Evolutionary conservation across 352 stramenopile genomes (phyloP).

Genomic region (Phytophthora cryptogea): DNA sequence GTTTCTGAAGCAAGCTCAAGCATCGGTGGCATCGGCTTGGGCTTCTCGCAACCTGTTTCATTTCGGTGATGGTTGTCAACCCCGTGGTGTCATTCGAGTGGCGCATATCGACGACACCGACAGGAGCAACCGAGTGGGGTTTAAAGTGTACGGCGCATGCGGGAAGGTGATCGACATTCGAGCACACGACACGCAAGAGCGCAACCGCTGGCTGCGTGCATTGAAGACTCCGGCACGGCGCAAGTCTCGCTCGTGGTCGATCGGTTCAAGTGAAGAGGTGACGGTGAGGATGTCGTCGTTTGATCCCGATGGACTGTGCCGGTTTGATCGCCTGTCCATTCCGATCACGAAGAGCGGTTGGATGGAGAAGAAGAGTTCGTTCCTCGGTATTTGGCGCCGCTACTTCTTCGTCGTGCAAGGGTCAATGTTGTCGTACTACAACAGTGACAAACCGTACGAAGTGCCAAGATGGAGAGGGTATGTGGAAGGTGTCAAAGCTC

Average conservation of each 20-base stretch:
- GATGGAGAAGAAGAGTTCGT: conserved; percentile 67
- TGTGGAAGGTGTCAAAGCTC: conserved; percentile 48
- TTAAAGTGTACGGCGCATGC: conserved; percentile 73
- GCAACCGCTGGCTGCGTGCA: conserved; percentile 68
- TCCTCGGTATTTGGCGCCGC: conserved; percentile 60
- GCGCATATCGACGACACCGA: conserved; percentile 72
- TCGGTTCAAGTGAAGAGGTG: conserved; percentile 51
- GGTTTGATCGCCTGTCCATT: conserved; percentile 66
- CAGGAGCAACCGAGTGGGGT: conserved; percentile 52
- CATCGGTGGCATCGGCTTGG: conserved; percentile 28
- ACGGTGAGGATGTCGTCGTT: conserved; percentile 63
- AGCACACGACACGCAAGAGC: conserved; percentile 58
- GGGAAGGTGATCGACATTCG: conserved; percentile 75
- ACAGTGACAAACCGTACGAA: conserved; percentile 75
- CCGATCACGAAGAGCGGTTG: conserved; percentile 63
- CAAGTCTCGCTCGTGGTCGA: conserved; percentile 70
- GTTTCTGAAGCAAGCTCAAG: conserved; percentile 63
- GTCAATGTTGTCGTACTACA: conserved; percentile 76
- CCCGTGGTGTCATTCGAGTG: conserved; percentile 68
- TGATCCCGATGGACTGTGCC: conserved; percentile 54
- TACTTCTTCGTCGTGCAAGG: conserved; percentile 82
- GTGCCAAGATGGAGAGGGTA: conserved; percentile 68
- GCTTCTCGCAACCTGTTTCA: conserved; percentile 40
- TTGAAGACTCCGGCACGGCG: conserved; percentile 64
- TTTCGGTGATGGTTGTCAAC: conserved; percentile 58